A percentile compares a stretch with the other conserved stretches of the same genome.
Conservation (phyloP, 495 filamentous ascomycete species). For the Xylaria longipes region DNA sequence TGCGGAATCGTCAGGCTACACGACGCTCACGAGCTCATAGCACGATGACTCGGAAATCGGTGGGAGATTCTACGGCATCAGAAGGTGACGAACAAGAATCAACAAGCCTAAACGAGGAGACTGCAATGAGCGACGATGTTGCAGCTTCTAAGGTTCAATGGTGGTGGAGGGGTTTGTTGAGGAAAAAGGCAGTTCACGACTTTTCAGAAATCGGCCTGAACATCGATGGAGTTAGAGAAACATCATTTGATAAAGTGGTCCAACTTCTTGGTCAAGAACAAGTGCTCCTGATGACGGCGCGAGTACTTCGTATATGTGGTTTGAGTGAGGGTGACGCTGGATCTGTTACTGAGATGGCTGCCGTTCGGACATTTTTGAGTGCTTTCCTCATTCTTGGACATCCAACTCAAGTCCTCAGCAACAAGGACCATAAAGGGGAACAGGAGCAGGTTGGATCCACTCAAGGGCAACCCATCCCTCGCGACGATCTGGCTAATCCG, state of each 20-base stretch:
- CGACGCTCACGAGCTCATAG: slow-evolving; percentile 70
- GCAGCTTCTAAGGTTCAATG: slow-evolving; percentile 78
- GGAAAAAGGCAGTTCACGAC: slow-evolving; percentile 65
- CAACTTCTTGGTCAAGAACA: slow-evolving; percentile 75
- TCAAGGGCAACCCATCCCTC: slow-evolving; percentile 52
- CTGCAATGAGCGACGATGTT: slow-evolving; percentile 66
- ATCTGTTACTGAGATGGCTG: slow-evolving; percentile 74
- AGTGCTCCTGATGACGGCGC: slow-evolving; percentile 72
- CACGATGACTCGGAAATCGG: slow-evolving; percentile 57
- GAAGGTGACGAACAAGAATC: slow-evolving; percentile 56
- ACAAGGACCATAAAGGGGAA: slow-evolving; percentile 71
- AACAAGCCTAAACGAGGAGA: slow-evolving; percentile 47
- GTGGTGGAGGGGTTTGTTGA: slow-evolving; percentile 71
- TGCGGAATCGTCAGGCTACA: slow-evolving; percentile 61
- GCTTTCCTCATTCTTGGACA: slow-evolving; percentile 93
- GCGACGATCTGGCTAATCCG: slow-evolving; percentile 62
- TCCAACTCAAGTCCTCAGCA: slow-evolving; percentile 86
- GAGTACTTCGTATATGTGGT: slow-evolving; percentile 76
- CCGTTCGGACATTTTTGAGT: slow-evolving; percentile 88
- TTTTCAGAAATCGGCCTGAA: slow-evolving; percentile 76
- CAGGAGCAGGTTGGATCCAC: slow-evolving; percentile 72
- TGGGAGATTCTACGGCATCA: slow-evolving; percentile 55
- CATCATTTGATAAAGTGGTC: slow-evolving; percentile 82
- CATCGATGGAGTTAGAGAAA: slow-evolving; percentile 73
- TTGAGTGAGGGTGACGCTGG: slow-evolving; percentile 74